These are phyloP conservation scores for Waltergamsia citrina DNA, from an alignment of 2,329 filamentous ascomycete species.

Conservation along the genomic window DNA sequence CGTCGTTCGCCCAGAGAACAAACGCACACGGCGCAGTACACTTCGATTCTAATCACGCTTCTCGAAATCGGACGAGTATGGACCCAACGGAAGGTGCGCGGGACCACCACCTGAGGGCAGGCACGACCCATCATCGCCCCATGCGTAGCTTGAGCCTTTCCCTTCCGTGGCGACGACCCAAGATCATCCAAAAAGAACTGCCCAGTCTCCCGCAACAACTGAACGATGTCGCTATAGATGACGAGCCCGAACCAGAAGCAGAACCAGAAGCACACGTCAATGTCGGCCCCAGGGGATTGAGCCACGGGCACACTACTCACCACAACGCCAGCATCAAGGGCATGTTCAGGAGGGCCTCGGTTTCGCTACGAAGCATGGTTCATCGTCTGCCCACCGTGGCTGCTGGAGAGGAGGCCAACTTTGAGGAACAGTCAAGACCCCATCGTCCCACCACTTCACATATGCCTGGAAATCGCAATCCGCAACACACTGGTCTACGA, in stretches of 20 bases:
- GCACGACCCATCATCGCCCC: neutral
- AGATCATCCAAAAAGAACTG: slow-evolving; percentile 22
- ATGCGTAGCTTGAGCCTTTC: slow-evolving; percentile 39
- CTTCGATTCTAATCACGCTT: too few relatives aligned
- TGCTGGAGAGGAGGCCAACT: slow-evolving; percentile 14
- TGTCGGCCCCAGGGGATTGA: slow-evolving; percentile 8
- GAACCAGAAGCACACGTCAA: slow-evolving; percentile 8
- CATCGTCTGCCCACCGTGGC: slow-evolving; percentile 35
- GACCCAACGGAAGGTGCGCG: too few relatives aligned
- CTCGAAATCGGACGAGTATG: too few relatives aligned
- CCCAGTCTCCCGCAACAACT: slow-evolving; percentile 16
- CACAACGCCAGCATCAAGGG: slow-evolving; percentile 31
- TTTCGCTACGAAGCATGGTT: slow-evolving; percentile 43
- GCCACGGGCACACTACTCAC: slow-evolving; percentile 14
- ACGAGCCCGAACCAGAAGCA: slow-evolving; percentile 13
- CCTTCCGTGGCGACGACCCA: slow-evolving; percentile 38
- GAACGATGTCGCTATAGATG: slow-evolving; percentile 16
- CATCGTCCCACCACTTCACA: slow-evolving; percentile 36
- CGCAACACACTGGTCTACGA: slow-evolving; percentile 17
- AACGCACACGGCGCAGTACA: too few relatives aligned
- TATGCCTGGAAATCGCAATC: slow-evolving; percentile 26
- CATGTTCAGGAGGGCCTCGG: slow-evolving; percentile 44
- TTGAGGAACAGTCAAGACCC: slow-evolving; percentile 14
- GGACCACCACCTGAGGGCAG: too few relatives aligned
- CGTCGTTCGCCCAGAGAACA: too few relatives aligned